Conservation (phyloP, 257 asterid species). For the Solanum bukasovii region DNA sequence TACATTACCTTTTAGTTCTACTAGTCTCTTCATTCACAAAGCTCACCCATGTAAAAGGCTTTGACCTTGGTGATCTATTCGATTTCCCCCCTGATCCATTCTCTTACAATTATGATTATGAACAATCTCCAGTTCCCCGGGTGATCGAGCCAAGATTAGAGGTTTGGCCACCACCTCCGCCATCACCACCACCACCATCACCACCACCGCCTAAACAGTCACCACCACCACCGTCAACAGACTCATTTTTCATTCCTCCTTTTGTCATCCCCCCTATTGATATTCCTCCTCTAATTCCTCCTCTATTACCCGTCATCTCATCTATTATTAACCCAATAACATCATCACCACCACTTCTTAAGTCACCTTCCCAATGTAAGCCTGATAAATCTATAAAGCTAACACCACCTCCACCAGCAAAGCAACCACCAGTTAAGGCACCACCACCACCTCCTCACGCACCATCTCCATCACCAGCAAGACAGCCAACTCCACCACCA, state of each 20-base stretch:
- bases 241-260: background rate
- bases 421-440: background rate
- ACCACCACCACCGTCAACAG: background rate
- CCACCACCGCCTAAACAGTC: background rate
- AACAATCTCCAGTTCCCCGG: too few relatives aligned
- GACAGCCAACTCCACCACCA: background rate
- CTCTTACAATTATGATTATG: too few relatives aligned
- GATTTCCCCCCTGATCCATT: too few relatives aligned
- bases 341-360: background rate
- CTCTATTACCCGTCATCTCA: background rate
- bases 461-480: background rate
- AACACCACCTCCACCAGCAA: background rate
- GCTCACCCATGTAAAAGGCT: background rate
- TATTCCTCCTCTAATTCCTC: background rate
- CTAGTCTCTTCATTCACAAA: background rate
- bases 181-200: background rate
- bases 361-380: background rate
- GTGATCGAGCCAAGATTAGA: too few relatives aligned
- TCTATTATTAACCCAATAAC: background rate
- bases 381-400: background rate
- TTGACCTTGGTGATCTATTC: background rate
- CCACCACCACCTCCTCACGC: background rate
- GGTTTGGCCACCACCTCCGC: background rate
- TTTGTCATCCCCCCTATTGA: background rate
- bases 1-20: background rate